phyloP scores from a whole-genome alignment of 768 basidiomycete species.

The Calocera viscosa region DNA sequence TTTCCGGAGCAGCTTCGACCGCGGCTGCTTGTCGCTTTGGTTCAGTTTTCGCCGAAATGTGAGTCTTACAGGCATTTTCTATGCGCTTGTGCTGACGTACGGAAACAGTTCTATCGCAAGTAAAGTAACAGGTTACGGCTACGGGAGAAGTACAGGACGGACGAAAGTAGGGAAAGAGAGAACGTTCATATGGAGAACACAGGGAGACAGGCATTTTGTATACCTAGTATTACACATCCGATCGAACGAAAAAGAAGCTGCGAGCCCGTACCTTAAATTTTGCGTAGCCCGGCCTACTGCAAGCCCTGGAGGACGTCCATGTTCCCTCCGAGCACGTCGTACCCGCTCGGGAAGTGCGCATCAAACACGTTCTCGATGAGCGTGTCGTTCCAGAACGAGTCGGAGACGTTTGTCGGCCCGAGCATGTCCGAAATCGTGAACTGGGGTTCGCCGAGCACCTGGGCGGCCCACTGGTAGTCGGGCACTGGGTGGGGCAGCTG shows the following conservation, averaged over 20 bases:
- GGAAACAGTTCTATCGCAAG: conserved; percentile 67
- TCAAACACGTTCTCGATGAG: conserved; percentile 8
- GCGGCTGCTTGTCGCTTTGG: conserved; percentile 90
- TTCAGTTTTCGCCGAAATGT: conserved; percentile 93
- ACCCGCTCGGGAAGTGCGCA: conserved; percentile 5
- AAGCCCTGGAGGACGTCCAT: conserved; percentile 4
- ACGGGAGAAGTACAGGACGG: neutral
- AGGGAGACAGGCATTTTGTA: neutral
- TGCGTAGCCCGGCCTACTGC: neutral
- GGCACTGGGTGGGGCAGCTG: neutral
- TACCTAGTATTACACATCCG: conserved; percentile 4
- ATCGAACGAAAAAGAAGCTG: neutral
- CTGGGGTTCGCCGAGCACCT: conserved; percentile 3
- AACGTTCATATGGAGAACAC: neutral
- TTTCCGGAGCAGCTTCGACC: conserved; percentile 92
- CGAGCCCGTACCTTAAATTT: neutral
- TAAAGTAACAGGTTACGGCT: conserved; percentile 24
- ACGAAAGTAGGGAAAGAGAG: neutral
- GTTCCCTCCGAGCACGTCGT: neutral
- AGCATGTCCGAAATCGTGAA: conserved; percentile 1
- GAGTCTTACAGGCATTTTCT: conserved; percentile 27
- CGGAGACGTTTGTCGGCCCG: neutral
- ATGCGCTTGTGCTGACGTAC: conserved; percentile 17
- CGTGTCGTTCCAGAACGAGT: conserved; percentile 7
- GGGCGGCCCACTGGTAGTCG: neutral